Percentiles rank a stretch among this genome's conserved stretches.
phyloP scores from a whole-genome alignment of 2,329 filamentous ascomycete genomes.

The Fusarium multiceps region DNA sequence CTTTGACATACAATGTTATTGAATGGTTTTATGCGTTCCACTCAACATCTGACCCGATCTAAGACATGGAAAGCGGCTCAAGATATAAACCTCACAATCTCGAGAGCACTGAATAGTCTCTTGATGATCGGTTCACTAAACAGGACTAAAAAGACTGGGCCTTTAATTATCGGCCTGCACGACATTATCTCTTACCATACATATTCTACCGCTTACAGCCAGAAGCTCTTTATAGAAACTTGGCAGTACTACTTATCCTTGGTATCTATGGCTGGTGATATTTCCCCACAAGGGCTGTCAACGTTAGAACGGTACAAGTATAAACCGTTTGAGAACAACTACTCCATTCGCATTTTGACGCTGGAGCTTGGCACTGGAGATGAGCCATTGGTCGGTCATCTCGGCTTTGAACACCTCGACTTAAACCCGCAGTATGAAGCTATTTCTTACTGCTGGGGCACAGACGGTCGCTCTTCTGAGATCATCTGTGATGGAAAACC shows the following conservation, averaged over 20 bases:
- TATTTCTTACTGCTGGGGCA: slow-evolving; percentile 54
- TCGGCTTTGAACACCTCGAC: slow-evolving; percentile 44
- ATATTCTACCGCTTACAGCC: neutral
- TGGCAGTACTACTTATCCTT: neutral
- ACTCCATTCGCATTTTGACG: slow-evolving; percentile 49
- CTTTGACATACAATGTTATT: neutral
- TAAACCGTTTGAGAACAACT: slow-evolving; percentile 31
- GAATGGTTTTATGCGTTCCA: neutral
- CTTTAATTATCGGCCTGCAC: slow-evolving; percentile 4
- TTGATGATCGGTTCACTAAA: neutral
- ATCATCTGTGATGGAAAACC: slow-evolving; percentile 41
- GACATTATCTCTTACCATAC: neutral
- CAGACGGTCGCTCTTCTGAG: slow-evolving; percentile 34
- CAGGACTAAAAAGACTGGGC: slow-evolving; percentile 19
- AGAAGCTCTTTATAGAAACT: neutral
- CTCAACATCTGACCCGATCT: neutral
- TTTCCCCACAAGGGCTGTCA: neutral
- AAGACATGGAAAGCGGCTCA: neutral
- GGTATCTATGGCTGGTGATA: slow-evolving; percentile 32
- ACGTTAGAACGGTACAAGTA: slow-evolving; percentile 37
- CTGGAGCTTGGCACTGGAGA: slow-evolving; percentile 46
- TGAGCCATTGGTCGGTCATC: slow-evolving; percentile 46
- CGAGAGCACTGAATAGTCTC: neutral
- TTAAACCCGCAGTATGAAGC: slow-evolving; percentile 46
- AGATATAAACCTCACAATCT: neutral